Percentiles rank a stretch among this genome's conserved stretches.
phyloP scores from a whole-genome alignment of 768 basidiomycete species.

The Udeniomyces megalosporus region DNA sequence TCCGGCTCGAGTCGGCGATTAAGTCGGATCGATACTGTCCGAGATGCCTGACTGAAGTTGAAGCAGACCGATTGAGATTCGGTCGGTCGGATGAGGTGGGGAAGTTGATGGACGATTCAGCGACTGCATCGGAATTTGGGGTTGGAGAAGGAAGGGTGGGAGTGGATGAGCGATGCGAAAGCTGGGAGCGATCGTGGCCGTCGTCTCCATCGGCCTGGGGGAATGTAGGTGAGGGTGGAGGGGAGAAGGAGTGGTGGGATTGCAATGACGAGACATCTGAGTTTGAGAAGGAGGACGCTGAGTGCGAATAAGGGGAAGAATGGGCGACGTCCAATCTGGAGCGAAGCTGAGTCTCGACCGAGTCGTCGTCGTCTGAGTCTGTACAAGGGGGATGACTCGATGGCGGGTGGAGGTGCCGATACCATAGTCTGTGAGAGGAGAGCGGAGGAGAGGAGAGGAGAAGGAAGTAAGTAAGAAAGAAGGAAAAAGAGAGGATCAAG shows the following conservation, averaged over 20 bases:
- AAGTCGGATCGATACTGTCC: not conserved
- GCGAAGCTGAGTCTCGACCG: not conserved
- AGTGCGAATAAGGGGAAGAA: not conserved
- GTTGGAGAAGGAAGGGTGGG: not conserved
- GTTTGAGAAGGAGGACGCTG: not conserved
- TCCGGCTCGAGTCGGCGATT: not conserved
- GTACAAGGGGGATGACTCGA: not conserved
- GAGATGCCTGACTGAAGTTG: not conserved
- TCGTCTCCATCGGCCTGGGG: too few relatives aligned
- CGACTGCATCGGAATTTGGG: not conserved
- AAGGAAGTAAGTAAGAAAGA: not conserved
- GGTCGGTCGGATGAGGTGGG: not conserved
- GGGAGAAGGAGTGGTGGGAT: not conserved
- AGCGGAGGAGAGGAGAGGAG: not conserved
- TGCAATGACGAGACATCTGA: too few relatives aligned
- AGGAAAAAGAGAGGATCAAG: not conserved
- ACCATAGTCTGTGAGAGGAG: slow-evolving; percentile 3
- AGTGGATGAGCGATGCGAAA: not conserved
- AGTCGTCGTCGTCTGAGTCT: not conserved
- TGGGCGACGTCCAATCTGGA: not conserved
- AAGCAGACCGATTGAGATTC: not conserved
- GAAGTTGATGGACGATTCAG: not conserved
- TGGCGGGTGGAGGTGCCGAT: slow-evolving; percentile 3
- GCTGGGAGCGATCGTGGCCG: too few relatives aligned
- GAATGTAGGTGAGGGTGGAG: not conserved